Percentiles rank a stretch among this genome's conserved stretches.
Conservation (phyloP, 768 basidiomycete species). For the Auricularia sp. region DNA sequence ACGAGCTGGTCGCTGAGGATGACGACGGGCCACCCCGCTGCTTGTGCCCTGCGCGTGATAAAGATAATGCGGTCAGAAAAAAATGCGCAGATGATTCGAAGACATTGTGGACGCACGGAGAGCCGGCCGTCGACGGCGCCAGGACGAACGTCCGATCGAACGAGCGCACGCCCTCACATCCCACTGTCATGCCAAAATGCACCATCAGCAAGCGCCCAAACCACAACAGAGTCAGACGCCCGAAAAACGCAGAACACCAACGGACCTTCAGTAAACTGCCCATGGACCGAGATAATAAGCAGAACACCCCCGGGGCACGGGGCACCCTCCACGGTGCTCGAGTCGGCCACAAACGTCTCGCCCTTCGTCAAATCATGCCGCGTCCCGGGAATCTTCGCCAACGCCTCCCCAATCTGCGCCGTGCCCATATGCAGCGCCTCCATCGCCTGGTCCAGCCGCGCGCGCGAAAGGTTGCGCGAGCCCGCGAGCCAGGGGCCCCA, state of each 20-base stretch:
- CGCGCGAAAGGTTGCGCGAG: conserved; percentile 58
- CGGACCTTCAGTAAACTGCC: conserved; percentile 85
- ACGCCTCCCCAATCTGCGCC: conserved; percentile 48
- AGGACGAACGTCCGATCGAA: conserved; percentile 91
- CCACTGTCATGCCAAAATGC: conserved; percentile 27
- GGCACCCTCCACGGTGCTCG: conserved; percentile 47
- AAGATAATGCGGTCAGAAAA: conserved; percentile 5
- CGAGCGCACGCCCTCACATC: conserved; percentile 72
- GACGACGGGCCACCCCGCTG: conserved; percentile 80
- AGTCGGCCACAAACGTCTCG: conserved; percentile 80
- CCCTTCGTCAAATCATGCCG: conserved; percentile 73
- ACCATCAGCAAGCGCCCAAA: no score
- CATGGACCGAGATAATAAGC: conserved; percentile 71
- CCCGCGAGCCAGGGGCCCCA: conserved; percentile 69
- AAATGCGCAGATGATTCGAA: conserved; percentile 2
- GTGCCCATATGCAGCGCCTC: conserved; percentile 48
- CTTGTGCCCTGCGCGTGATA: conserved; percentile 45
- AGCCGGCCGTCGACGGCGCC: conserved; percentile 67
- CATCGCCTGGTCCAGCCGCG: conserved; percentile 12
- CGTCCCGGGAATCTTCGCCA: conserved; percentile 61
- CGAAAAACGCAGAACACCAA: conserved; percentile 6
- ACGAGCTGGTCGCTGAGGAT: conserved; percentile 84
- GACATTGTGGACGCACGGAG: conserved; percentile 48
- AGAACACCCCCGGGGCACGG: conserved; percentile 16
- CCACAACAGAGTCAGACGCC: no score